Evolutionary conservation across 208 protist species (phyloP), one percentile per base, ranked within the genome.

Genomic region (Leptomonas pyrrhocoris): DNA sequence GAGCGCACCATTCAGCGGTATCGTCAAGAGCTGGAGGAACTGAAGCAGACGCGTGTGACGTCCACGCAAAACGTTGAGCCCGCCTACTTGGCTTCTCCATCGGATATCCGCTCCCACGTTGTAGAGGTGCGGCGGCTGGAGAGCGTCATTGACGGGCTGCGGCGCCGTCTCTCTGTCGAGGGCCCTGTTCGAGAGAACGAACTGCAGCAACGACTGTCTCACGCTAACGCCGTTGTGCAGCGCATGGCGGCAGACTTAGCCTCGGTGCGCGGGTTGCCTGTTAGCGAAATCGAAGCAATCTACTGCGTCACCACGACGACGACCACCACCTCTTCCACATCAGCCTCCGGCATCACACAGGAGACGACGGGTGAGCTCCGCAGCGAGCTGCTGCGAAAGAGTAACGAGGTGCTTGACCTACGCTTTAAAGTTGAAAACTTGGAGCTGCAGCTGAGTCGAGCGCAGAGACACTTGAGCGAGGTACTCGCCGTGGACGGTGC

Each of bases 341-440:
- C 34, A 3, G 9, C 34, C 57, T 46, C 55, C 6, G 25, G 59
- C 30, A 51, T 40, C 30, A 63, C 68, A 13, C 75, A 83, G 48
- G 45, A 79, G 31, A 72, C 70, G 12, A 38, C 51, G 16, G 81
- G 71, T 16, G 68, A 79, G 38, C 54, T 86, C 30, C 68, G 72
- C 46, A 64, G 42, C 30, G 72, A 82, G 70, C 45, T 88, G 42
- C 68, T 85, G 50, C 58, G 76, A 57, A 84, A 85, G 68, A 79
- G 66, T 48, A 86, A 86, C 65, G 74, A 84, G 40, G 43, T 97
- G 23, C 73, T 93, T 13, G 88, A 95, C 54, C 79, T 94, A 13
- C 80, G 83, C 40, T 95, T 93, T 69, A 82, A 66, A 34, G 70
- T 77, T 21, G 93, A 97, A 64, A 80, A 80, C 23, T 66, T 92